Evolutionary conservation across 495 filamentous ascomycete genomes (phyloP).

Genomic region (Bombardia bombarda): DNA sequence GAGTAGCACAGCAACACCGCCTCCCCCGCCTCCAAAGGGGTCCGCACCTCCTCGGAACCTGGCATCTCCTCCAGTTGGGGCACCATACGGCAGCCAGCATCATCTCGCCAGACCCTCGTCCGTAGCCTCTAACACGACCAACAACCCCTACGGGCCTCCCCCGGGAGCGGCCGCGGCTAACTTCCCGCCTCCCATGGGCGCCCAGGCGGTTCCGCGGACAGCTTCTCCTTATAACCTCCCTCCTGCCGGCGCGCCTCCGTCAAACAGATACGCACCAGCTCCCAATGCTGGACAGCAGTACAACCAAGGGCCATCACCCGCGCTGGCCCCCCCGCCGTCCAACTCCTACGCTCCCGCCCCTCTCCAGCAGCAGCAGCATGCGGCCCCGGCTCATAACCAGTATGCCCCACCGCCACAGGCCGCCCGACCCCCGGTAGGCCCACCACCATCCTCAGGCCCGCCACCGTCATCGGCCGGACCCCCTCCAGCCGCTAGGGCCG

Average conservation of each 20-base stretch:
- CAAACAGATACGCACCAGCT: constrained; percentile 80
- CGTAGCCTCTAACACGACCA: constrained; percentile 54
- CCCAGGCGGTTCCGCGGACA: constrained; percentile 58
- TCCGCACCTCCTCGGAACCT: constrained; percentile 42
- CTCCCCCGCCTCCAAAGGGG: constrained; percentile 53
- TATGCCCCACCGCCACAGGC: constrained; percentile 28
- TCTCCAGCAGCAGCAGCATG: constrained; percentile 21
- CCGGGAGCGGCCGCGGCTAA: constrained; percentile 20
- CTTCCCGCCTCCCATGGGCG: constrained; percentile 34
- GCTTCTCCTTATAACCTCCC: constrained; percentile 86
- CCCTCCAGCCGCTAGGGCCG: constrained; percentile 18
- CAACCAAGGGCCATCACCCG: constrained; percentile 23
- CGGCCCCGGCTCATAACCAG: constrained; percentile 17
- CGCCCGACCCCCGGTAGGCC: constrained; percentile 22
- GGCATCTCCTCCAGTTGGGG: constrained; percentile 41
- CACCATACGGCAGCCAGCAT: constrained; percentile 36
- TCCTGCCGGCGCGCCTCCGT: constrained; percentile 61
- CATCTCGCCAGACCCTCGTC: constrained; percentile 50
- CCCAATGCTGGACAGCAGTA: constrained; percentile 50
- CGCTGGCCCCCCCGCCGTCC: constrained; percentile 31
- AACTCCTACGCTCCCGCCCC: constrained; percentile 55
- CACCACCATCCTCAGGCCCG: constrained; percentile 38
- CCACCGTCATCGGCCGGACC: constrained; percentile 42
- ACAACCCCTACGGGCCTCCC: constrained; percentile 64
- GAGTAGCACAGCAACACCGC: constrained; percentile 30